phyloP scores from a whole-genome alignment of 1,284 basidiomycete genomes.

The Stygiomarasmius scandens region DNA sequence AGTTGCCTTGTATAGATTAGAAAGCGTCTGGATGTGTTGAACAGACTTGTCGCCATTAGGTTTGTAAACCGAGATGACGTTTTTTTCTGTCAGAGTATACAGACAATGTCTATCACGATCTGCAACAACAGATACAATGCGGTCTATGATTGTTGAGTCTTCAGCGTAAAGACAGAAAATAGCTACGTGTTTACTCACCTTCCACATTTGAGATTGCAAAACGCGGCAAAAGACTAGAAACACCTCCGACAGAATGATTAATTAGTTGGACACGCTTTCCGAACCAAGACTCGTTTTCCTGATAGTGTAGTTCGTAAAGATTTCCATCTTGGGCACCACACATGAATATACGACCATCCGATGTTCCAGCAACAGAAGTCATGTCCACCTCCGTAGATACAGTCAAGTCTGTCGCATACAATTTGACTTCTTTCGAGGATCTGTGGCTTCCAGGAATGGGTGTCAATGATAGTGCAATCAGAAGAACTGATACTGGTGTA shows the following conservation, averaged over 20 bases:
- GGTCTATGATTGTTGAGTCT: constrained; percentile 47
- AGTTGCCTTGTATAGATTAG: constrained; percentile 68
- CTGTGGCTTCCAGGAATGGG: constrained; percentile 49
- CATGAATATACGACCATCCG: constrained; percentile 90
- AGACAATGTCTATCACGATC: constrained; percentile 71
- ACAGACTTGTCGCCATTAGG: constrained; percentile 63
- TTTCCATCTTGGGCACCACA: constrained; percentile 84
- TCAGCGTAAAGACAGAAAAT: too few relatives aligned
- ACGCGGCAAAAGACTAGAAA: constrained; percentile 72
- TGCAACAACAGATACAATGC: constrained; percentile 66
- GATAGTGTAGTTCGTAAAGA: constrained; percentile 93
- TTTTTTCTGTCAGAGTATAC: constrained; percentile 74
- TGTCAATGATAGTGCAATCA: constrained; percentile 82
- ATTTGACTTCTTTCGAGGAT: constrained; percentile 72
- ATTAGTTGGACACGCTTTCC: constrained; percentile 80
- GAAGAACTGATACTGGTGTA: constrained; percentile 80
- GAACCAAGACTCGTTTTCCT: constrained; percentile 92
- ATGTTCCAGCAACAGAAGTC: constrained; percentile 79
- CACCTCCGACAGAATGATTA: constrained; percentile 79
- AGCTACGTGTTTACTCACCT: constrained; percentile 44
- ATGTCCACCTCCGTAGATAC: constrained; percentile 82
- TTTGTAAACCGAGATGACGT: constrained; percentile 70
- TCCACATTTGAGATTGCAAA: constrained; percentile 61
- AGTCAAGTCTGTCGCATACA: constrained; percentile 90
- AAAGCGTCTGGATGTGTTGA: constrained; percentile 68